Evolutionary conservation across 2,329 filamentous ascomycete species (phyloP).

Genomic region (Arthrobotrys sinensis): DNA sequence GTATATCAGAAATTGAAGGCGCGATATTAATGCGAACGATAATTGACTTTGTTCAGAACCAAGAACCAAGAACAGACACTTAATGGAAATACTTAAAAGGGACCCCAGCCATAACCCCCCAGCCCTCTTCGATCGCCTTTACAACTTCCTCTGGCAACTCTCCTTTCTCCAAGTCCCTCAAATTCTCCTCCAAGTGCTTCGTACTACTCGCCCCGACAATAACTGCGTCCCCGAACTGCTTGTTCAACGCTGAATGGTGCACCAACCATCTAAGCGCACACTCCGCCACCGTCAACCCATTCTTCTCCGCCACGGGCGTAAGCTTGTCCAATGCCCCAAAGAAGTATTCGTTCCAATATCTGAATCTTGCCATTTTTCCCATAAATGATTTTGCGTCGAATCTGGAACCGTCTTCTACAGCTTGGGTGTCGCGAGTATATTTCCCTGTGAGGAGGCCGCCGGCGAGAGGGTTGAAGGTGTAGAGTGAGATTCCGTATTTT

Average conservation of each 20-base stretch:
- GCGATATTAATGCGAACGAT: too few relatives aligned
- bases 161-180: slow-evolving; percentile 76
- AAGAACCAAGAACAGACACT: neutral
- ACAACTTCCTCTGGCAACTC: slow-evolving; percentile 85
- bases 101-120: slow-evolving; percentile 72
- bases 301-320: slow-evolving; percentile 77
- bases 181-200: slow-evolving; percentile 74
- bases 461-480: slow-evolving; percentile 86
- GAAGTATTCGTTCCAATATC: slow-evolving; percentile 80
- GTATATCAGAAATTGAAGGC: too few relatives aligned
- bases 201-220: slow-evolving; percentile 75
- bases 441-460: slow-evolving; percentile 84
- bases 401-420: slow-evolving; percentile 62
- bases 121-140: slow-evolving; percentile 81
- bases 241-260: slow-evolving; percentile 77
- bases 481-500: slow-evolving; percentile 83
- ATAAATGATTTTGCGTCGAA: slow-evolving; percentile 74
- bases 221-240: slow-evolving; percentile 71
- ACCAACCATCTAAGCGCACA: slow-evolving; percentile 79
- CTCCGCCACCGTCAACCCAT: slow-evolving; percentile 80
- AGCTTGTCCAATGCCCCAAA: slow-evolving; percentile 79
- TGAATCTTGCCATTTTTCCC: slow-evolving; percentile 75
- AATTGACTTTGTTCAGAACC: too few relatives aligned
- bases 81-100: slow-evolving; percentile 53
- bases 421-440: slow-evolving; percentile 75